phyloP scores from a whole-genome alignment of 129 eudicot genomes.

The Sambucus nigra region DNA sequence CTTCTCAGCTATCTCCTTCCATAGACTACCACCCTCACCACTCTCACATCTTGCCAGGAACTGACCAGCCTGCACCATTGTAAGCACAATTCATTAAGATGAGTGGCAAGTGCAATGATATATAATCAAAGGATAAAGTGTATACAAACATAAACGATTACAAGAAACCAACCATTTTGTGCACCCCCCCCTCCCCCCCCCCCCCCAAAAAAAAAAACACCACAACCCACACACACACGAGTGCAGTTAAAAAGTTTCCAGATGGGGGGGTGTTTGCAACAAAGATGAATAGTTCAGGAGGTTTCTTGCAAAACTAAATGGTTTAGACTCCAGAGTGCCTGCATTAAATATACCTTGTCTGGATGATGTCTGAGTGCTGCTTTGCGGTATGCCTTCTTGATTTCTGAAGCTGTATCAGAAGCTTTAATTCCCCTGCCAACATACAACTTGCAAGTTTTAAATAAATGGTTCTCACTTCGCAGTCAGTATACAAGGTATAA shows the following conservation, averaged over 20 bases:
- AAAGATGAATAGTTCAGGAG: too few species aligned
- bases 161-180: too few species aligned
- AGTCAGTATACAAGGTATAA: background rate
- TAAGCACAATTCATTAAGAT: conserved; percentile 6
- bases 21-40: conserved; percentile 52
- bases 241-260: too few species aligned
- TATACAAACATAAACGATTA: background rate
- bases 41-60: conserved; percentile 51
- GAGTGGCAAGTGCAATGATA: conserved; percentile 2
- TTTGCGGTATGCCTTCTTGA: conserved; percentile 87
- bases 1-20: conserved; percentile 64
- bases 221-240: too few species aligned
- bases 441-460: background rate
- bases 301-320: too few species aligned
- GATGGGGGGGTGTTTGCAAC: too few species aligned
- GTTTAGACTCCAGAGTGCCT: too few species aligned
- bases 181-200: too few species aligned
- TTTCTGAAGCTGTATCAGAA: conserved; percentile 64
- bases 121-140: background rate
- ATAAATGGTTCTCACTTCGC: background rate
- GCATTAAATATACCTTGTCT: conserved; percentile 68
- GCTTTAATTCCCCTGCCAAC: conserved; percentile 65
- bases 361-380: conserved; percentile 99
- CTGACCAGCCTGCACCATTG: conserved; percentile 58
- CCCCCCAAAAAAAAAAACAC: too few species aligned